Percentiles rank a stretch among this genome's conserved stretches.
Conservation (phyloP, 2,329 filamentous ascomycete genomes). For the Pseudogymnoascus sp. region DNA sequence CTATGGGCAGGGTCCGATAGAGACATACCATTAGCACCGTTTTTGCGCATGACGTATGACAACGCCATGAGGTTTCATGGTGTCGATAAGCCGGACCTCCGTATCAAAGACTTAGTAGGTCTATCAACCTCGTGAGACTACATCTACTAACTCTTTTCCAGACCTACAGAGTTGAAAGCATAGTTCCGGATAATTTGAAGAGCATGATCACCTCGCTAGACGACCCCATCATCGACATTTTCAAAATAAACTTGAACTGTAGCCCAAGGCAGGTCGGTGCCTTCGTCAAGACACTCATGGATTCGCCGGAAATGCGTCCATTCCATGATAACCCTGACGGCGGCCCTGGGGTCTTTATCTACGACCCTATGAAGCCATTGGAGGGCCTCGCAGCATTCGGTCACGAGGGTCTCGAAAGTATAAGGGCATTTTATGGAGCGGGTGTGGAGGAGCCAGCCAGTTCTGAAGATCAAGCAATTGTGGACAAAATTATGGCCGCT, state of each 20-base stretch:
- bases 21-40: slow-evolving; percentile 13
- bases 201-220: slow-evolving; percentile 64
- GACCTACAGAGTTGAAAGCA: slow-evolving; percentile 58
- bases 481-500: not conserved
- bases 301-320: slow-evolving; percentile 48
- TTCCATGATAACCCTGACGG: slow-evolving; percentile 66
- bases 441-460: not conserved
- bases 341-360: slow-evolving; percentile 71
- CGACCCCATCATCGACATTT: slow-evolving; percentile 66
- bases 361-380: slow-evolving; percentile 66
- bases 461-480: not conserved
- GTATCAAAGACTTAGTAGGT: slow-evolving; percentile 60
- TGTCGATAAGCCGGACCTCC: slow-evolving; percentile 84
- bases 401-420: slow-evolving; percentile 56
- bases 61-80: slow-evolving; percentile 75
- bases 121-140: not conserved
- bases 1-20: not conserved
- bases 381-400: slow-evolving; percentile 72
- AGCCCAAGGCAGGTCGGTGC: slow-evolving; percentile 46
- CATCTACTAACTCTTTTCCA: slow-evolving; percentile 33
- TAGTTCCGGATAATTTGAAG: slow-evolving; percentile 57
- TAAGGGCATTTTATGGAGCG: slow-evolving; percentile 20
- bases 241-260: slow-evolving; percentile 55
- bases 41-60: slow-evolving; percentile 53
- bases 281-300: slow-evolving; percentile 65